These are phyloP conservation scores for Infundibulicybe gibba DNA, from an alignment of 768 basidiomycete genomes.

Conservation along the genomic window DNA sequence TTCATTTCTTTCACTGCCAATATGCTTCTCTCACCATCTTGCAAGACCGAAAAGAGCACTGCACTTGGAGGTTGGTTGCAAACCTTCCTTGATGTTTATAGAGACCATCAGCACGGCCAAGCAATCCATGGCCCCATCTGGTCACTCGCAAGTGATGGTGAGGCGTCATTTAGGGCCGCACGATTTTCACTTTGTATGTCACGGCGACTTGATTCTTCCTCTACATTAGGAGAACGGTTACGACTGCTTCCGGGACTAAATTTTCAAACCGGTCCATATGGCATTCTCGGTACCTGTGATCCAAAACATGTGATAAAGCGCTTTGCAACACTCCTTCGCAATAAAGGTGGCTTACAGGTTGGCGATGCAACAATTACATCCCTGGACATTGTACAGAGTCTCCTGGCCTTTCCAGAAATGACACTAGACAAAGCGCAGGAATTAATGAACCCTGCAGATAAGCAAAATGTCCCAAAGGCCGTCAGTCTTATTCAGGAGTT, in stretches of 20 bases:
- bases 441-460: constrained; percentile 13
- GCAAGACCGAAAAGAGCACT: constrained; percentile 15
- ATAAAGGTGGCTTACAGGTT: not conserved
- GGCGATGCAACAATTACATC: constrained; percentile 3
- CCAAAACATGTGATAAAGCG: constrained; percentile 11
- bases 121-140: constrained; percentile 17
- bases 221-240: not conserved
- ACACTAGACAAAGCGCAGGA: not conserved
- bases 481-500: constrained; percentile 10
- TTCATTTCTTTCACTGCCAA: no score
- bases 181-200: constrained; percentile 13
- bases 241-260: constrained; percentile 14
- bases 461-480: constrained; percentile 19
- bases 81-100: constrained; percentile 8
- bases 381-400: not conserved
- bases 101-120: constrained; percentile 11
- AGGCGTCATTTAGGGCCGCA: constrained; percentile 15
- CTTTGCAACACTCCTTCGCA: constrained; percentile 7
- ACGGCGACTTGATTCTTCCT: constrained; percentile 4
- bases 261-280: constrained; percentile 10
- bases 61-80: constrained; percentile 11
- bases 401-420: constrained; percentile 1
- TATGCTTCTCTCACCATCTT: constrained; percentile 18
- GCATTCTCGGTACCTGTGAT: constrained; percentile 15
- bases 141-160: constrained; percentile 23